These are phyloP conservation scores for Pseudozyma sp. DNA, from an alignment of 1,284 basidiomycete species.

Conservation along the genomic window DNA sequence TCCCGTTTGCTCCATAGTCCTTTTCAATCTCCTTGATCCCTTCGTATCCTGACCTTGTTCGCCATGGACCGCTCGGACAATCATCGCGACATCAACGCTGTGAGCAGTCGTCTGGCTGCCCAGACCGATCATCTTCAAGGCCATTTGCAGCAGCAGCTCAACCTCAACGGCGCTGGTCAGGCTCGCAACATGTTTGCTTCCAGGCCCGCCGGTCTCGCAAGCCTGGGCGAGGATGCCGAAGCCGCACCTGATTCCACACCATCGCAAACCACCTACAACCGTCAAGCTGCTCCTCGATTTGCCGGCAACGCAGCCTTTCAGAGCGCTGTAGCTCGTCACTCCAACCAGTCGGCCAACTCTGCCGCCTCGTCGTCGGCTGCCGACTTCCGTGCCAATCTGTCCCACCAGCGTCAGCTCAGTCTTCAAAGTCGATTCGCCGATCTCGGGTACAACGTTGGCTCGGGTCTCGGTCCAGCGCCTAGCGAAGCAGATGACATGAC, in stretches of 20 bases:
- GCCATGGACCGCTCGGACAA: conserved; percentile 30
- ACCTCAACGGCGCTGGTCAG: conserved; percentile 26
- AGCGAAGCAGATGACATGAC: conserved; percentile 51
- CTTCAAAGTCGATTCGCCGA: conserved; percentile 60
- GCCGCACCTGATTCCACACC: conserved; percentile 21
- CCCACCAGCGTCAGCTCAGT: conserved; percentile 56
- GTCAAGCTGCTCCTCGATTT: conserved; percentile 58
- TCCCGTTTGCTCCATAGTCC: background rate
- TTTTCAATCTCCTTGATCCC: background rate
- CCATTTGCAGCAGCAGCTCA: conserved; percentile 63
- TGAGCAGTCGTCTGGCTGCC: conserved; percentile 47
- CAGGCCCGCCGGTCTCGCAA: conserved; percentile 51
- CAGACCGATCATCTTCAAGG: conserved; percentile 60
- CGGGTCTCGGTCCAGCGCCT: conserved; percentile 29
- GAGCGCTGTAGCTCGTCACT: conserved; percentile 57
- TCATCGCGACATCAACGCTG: conserved; percentile 41
- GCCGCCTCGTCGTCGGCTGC: conserved; percentile 18
- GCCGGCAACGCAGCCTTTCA: conserved; percentile 64
- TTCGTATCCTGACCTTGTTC: background rate
- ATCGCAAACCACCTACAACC: conserved; percentile 18
- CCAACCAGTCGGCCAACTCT: conserved; percentile 27
- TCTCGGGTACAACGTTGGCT: conserved; percentile 53
- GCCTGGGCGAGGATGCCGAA: conserved; percentile 58
- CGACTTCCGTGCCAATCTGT: conserved; percentile 35
- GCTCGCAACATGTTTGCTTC: conserved; percentile 46